A percentile compares a stretch with the other conserved stretches of the same genome.
phyloP scores from a whole-genome alignment of 352 stramenopile genomes.

The Globisporangium cystogenes region DNA sequence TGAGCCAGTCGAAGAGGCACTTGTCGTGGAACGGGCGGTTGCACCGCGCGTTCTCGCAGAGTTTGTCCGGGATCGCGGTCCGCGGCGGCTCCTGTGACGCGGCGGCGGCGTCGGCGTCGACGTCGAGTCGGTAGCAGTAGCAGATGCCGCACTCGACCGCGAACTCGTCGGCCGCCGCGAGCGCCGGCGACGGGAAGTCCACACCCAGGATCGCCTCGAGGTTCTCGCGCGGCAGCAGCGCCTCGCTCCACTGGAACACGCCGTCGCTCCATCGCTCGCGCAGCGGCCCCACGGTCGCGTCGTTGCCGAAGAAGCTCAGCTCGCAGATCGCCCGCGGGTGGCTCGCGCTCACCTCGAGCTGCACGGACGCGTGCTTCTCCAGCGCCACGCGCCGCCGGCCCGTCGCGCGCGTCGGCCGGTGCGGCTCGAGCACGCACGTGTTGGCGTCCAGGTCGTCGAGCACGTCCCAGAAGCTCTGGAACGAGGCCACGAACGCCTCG shows the following conservation, averaged over 20 bases:
- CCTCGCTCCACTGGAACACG: constrained; percentile 57
- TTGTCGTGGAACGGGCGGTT: constrained; percentile 83
- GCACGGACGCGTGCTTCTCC: constrained; percentile 59
- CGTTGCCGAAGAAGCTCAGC: constrained; percentile 72
- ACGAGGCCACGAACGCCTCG: constrained; percentile 43
- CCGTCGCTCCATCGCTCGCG: constrained; percentile 55
- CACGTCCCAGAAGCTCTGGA: constrained; percentile 76
- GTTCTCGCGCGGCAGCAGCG: constrained; percentile 49
- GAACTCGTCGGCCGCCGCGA: constrained; percentile 54
- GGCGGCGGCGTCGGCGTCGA: constrained; percentile 18
- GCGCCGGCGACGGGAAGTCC: constrained; percentile 51
- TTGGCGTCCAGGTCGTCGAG: constrained; percentile 68
- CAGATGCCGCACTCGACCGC: constrained; percentile 87
- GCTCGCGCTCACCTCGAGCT: constrained; percentile 57
- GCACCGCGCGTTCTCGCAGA: constrained; percentile 85
- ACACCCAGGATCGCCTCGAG: constrained; percentile 56
- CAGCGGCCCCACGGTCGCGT: constrained; percentile 39
- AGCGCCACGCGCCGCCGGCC: constrained; percentile 59
- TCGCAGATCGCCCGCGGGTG: constrained; percentile 44
- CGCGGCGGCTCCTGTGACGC: background rate
- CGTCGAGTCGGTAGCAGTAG: constrained; percentile 76
- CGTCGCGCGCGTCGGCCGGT: constrained; percentile 56
- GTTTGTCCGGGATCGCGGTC: constrained; percentile 63
- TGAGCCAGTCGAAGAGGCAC: constrained; percentile 89
- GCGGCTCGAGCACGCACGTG: constrained; percentile 75